Conservation (phyloP, 108 stramenopile species). For the Stephanodiscus minutulus region DNA sequence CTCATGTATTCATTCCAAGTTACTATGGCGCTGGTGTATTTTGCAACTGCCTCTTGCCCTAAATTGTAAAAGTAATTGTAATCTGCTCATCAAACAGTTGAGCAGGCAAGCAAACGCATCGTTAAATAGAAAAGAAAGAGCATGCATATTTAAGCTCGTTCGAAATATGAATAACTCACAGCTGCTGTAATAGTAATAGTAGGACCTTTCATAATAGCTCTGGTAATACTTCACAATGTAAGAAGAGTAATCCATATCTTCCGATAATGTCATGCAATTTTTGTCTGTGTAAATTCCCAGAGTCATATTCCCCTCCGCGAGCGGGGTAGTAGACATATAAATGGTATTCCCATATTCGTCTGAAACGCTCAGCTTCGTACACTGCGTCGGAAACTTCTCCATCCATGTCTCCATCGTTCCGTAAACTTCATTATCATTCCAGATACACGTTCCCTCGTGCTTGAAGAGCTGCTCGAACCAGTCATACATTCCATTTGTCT, state of each 20-base stretch:
- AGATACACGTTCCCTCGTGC: conserved; percentile 52
- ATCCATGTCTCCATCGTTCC: conserved; percentile 39
- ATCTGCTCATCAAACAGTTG: too few relatives aligned
- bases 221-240: conserved; percentile 21
- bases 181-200: too few relatives aligned
- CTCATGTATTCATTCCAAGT: conserved; percentile 40
- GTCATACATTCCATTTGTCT: conserved; percentile 41
- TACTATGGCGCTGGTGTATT: too few relatives aligned
- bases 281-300: conserved; percentile 29
- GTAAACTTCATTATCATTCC: conserved; percentile 38
- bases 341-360: conserved; percentile 28
- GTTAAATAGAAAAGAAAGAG: neutral
- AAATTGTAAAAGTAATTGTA: neutral
- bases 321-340: conserved; percentile 14
- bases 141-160: too few relatives aligned
- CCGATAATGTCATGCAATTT: conserved; percentile 12
- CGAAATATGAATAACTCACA: too few relatives aligned
- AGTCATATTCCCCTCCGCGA: conserved; percentile 38
- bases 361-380: conserved; percentile 15
- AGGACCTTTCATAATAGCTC: too few relatives aligned
- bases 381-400: conserved; percentile 31
- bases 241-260: conserved; percentile 6
- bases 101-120: too few relatives aligned
- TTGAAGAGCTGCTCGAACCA: conserved; percentile 51
- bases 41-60: too few relatives aligned